Base-by-base conservation (phyloP, 768 basidiomycete genomes). In the Suillus cothurnatus region DNA sequence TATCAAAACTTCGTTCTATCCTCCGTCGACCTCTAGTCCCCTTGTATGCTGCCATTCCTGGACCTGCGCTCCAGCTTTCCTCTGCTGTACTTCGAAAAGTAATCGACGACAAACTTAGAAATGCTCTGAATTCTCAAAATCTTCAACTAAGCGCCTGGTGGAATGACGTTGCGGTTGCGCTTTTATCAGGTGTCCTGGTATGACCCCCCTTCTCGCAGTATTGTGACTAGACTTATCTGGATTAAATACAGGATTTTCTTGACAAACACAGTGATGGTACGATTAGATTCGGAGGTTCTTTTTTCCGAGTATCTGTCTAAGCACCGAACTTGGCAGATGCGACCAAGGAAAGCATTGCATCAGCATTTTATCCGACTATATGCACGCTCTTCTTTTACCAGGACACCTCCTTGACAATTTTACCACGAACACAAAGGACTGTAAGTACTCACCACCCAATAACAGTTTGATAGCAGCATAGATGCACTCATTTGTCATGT, bases 101-200 rank as follows among this genome's bases (percentile, higher is more conserved):
- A 3, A 77, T 81, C 38, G 66, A 78, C 47, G 76, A 77, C 23
- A 83, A 80, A 61, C 67, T 84, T 28, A 64, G 73, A 19, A 66
- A 77, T n/a, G 67, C 73, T 38, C 53, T 73, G 38, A 67, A 69
- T 52, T 17, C 55, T 14, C 61, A 61, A 38, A 69, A 77, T 53
- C 66, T 70, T 31, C 68, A 61, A 11, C 64, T 73, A 61, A 69
- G 71, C 50, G 65, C 58, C 6, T 64, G 71, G 3, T 88, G 87
- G 86, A 84, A 86, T 71, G 66, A 63, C 15, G 74, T 82, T 14
- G 79, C 82, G 39, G 69, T 79, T 34, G 77, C 81, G 12, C 65
- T 88, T n/a, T 69, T 89, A 26, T 85, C 87, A 5, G 86, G 88
- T 4, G 66, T 86, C 39, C 70, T 86, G 65, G 85, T 86, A 68